Evolutionary conservation across 73 alveolate species (phyloP).

Genomic region (Stentor coeruleus): DNA sequence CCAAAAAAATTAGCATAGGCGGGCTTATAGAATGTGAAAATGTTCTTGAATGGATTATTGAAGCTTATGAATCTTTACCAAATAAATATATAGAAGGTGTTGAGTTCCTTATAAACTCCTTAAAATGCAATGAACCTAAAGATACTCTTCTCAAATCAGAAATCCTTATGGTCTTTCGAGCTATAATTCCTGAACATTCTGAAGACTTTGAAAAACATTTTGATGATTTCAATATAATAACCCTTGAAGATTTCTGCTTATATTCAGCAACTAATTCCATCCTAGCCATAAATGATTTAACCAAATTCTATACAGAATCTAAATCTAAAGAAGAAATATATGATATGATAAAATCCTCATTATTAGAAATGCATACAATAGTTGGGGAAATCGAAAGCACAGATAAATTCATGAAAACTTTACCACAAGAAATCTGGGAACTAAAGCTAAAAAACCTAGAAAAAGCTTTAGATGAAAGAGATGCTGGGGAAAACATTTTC

Average conservation of each 20-base stretch:
- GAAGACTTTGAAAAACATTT: background rate
- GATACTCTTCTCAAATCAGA: background rate
- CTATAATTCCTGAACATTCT: background rate
- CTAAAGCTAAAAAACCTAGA: background rate
- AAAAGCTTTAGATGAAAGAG: background rate
- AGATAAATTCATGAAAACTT: background rate
- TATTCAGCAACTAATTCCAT: background rate
- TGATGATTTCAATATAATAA: background rate
- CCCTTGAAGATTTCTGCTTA: background rate
- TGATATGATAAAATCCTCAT: background rate
- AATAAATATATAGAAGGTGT: background rate
- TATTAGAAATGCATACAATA: background rate
- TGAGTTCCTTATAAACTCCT: background rate
- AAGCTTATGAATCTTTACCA: background rate
- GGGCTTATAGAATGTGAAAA: background rate
- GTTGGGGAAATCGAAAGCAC: background rate
- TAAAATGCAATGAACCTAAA: background rate
- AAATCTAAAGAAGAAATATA: background rate
- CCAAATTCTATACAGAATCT: background rate
- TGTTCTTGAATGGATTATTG: background rate
- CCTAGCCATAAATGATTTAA: background rate
- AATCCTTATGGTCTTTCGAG: background rate
- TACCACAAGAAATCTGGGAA: background rate
- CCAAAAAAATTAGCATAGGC: background rate
- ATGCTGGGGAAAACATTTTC: background rate